phyloP scores from a whole-genome alignment of 176 grass and related monocot genomes.

The Puccinellia tenuiflora region DNA sequence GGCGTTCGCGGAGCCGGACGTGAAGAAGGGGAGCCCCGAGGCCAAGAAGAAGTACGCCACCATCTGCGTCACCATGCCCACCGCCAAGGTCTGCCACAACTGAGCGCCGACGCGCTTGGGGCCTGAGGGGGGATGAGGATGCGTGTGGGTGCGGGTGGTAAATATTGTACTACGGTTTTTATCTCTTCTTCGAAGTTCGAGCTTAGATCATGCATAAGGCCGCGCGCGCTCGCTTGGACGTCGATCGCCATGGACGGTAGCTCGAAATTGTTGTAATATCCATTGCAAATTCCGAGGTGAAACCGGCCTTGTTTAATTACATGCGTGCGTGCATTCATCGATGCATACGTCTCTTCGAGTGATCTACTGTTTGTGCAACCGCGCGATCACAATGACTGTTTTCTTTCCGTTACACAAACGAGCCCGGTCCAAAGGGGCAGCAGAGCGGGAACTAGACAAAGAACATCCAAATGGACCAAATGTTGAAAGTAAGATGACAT shows the following conservation, averaged over 20 bases:
- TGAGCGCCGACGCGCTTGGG: background rate
- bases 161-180: constrained; percentile 31
- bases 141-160: background rate
- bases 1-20: constrained; percentile 26
- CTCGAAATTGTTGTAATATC: constrained; percentile 25
- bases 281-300: constrained; percentile 27
- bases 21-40: constrained; percentile 44
- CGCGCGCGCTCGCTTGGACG: background rate
- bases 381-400: background rate
- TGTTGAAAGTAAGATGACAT: too few species aligned
- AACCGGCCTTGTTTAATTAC: constrained; percentile 14
- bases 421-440: too few species aligned
- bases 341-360: background rate
- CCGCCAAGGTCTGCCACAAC: constrained; percentile 70
- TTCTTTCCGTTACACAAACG: too few species aligned
- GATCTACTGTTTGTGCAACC: background rate
- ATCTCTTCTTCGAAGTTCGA: background rate
- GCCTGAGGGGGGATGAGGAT: background rate
- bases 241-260: constrained; percentile 27
- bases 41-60: constrained; percentile 73
- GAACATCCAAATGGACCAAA: too few species aligned
- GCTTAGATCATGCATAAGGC: constrained; percentile 16
- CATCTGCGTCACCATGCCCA: constrained; percentile 79
- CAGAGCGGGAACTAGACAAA: too few species aligned
- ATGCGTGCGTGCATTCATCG: background rate